Base-by-base conservation (phyloP, 2,329 filamentous ascomycete species). In the Colletotrichum trifolii region DNA sequence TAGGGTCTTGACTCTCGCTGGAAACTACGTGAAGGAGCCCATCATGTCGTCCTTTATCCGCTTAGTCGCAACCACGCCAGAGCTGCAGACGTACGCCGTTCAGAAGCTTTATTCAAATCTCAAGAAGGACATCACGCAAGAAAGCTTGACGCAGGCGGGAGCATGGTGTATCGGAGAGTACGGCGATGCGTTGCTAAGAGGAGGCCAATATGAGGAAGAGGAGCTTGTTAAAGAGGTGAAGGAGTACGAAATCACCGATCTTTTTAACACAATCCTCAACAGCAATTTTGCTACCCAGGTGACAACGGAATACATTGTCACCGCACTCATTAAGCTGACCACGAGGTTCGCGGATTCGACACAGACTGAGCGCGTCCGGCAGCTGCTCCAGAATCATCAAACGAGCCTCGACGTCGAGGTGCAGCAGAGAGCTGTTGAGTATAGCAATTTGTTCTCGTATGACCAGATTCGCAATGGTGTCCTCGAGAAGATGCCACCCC, bases 91-190 rank as follows among this genome's bases (percentile, higher is more conserved):
- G 0, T 99, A 99, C 75, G 94, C 94, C 1, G 95, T 95, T 5
- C 96, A 97, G 74, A 99, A 98, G 77, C 84, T 99, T 7, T 99
- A 97, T 76, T 84, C 89, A 17, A 92, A 91, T 67, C 82, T 99
- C 60, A 97, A 96, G 77, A 96, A 97, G 70, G 96, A 99, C 72
- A 97, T 99, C 71, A 97, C 95, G 2, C 96, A 99, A 76, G 96
- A 99, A 78, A 96, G 94, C 69, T 81, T 99, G 68, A 97, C 94
- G 8, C 87, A 98, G 68, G 94, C 95, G 54, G 96, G 93, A 42
- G 91, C 96, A 7, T 99, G 96, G 96, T 96, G 96, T 58, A 97
- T 99, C 76, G 96, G 96, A 74, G 96, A 99, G 80, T 99, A 94
- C 74, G 95, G 93, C 11, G 96, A 99, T 77, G 88, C 91, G 17